Evolutionary conservation across 2,329 filamentous ascomycete genomes (phyloP).

Genomic region (Dothistroma septosporum): DNA sequence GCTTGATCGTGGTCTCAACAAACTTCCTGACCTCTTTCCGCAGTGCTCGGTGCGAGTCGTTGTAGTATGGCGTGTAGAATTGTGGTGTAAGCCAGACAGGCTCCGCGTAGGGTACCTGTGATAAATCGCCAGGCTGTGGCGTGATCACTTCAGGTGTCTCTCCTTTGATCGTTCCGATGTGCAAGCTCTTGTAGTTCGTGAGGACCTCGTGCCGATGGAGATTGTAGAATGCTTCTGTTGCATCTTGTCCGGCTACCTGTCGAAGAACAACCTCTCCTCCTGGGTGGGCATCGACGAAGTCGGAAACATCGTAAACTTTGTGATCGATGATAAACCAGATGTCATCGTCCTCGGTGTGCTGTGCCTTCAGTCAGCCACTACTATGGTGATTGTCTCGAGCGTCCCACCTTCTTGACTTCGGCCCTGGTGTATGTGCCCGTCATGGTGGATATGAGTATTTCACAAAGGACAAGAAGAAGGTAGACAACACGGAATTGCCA

Average conservation of each 20-base stretch:
- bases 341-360: conserved; percentile 70
- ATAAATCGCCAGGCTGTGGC: conserved; percentile 66
- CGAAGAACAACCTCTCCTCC: conserved; percentile 74
- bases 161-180: conserved; percentile 69
- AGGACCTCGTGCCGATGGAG: conserved; percentile 88
- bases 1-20: conserved; percentile 64
- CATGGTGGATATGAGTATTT: conserved; percentile 19
- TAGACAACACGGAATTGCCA: neutral
- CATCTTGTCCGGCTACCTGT: conserved; percentile 77
- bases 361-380: neutral
- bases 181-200: conserved; percentile 69
- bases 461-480: neutral
- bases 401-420: conserved; percentile 28
- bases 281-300: conserved; percentile 81
- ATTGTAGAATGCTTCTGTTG: conserved; percentile 83
- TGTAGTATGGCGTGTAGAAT: conserved; percentile 78
- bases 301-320: conserved; percentile 79
- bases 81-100: conserved; percentile 74
- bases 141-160: conserved; percentile 72
- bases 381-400: neutral
- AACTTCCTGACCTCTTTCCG: conserved; percentile 69
- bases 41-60: conserved; percentile 65
- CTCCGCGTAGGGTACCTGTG: conserved; percentile 76
- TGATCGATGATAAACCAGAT: conserved; percentile 83
- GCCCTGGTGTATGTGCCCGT: conserved; percentile 25